A percentile compares a stretch with the other conserved stretches of the same genome.
Evolutionary conservation across 2,329 filamentous ascomycete species (phyloP).

Genomic region (Colletotrichum camelliae): DNA sequence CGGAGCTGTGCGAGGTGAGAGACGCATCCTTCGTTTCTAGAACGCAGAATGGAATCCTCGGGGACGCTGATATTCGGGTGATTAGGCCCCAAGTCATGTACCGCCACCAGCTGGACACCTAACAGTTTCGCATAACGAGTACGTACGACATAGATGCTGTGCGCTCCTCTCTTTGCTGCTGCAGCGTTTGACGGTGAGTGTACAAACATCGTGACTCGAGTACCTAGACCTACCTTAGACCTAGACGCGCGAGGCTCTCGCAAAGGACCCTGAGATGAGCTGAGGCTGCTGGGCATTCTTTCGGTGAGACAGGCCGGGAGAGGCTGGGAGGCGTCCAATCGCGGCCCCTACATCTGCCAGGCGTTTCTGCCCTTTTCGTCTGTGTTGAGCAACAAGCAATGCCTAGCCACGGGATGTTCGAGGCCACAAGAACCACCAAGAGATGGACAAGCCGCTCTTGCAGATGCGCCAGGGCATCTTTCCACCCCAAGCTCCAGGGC

Average conservation of each 20-base stretch:
- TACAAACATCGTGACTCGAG: not conserved
- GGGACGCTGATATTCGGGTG: not conserved
- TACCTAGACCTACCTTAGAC: not conserved
- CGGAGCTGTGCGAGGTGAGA: not conserved
- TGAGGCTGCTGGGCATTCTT: conserved; percentile 1
- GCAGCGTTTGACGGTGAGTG: not conserved
- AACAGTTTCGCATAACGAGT: conserved; percentile 13
- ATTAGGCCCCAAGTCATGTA: not conserved
- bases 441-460: conserved; percentile 1
- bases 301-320: conserved; percentile 9
- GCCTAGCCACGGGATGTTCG: not conserved
- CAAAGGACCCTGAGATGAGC: not conserved
- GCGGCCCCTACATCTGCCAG: not conserved
- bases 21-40: conserved; percentile 13
- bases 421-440: conserved; percentile 2
- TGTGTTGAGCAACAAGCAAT: not conserved
- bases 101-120: not conserved
- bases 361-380: not conserved
- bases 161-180: not conserved
- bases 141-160: not conserved
- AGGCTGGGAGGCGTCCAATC: not conserved
- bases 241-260: not conserved
- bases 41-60: conserved; percentile 5
- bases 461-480: not conserved
- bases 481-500: not conserved